These are phyloP conservation scores for Penicillium goetzii DNA, from an alignment of 495 filamentous ascomycete species.

Conservation along the genomic window DNA sequence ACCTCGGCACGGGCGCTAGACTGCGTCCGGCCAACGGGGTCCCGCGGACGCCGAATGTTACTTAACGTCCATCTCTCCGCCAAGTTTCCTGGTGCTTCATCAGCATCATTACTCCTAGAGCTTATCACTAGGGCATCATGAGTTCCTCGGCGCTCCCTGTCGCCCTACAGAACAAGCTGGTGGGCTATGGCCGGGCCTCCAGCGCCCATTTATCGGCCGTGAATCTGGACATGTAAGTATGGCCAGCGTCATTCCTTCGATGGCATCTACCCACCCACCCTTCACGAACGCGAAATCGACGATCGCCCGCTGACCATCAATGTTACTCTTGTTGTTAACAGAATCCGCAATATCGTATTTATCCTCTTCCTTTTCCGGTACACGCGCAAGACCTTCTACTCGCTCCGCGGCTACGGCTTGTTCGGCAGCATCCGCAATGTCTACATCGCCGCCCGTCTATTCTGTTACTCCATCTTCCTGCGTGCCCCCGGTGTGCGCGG, in stretches of 20 bases:
- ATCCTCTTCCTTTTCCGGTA: slow-evolving; percentile 87
- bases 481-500: slow-evolving; percentile 80
- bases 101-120: slow-evolving; percentile 23
- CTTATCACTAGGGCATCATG: slow-evolving; percentile 34
- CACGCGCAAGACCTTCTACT: slow-evolving; percentile 76
- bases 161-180: slow-evolving; percentile 49
- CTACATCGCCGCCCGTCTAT: slow-evolving; percentile 69
- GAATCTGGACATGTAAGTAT: slow-evolving; percentile 80
- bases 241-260: slow-evolving; percentile 14
- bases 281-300: slow-evolving; percentile 7
- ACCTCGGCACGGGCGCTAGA: slow-evolving; percentile 22
- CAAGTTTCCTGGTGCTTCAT: slow-evolving; percentile 11
- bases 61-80: slow-evolving; percentile 24
- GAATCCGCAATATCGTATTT: slow-evolving; percentile 87
- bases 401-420: slow-evolving; percentile 85
- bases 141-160: slow-evolving; percentile 41
- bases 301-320: slow-evolving; percentile 22
- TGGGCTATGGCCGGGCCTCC: slow-evolving; percentile 53
- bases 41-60: slow-evolving; percentile 18
- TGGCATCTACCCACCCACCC: not conserved
- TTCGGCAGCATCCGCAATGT: slow-evolving; percentile 75
- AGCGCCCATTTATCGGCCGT: slow-evolving; percentile 62
- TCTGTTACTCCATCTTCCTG: slow-evolving; percentile 83
- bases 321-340: slow-evolving; percentile 33
- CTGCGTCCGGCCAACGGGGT: not conserved